Conservation (phyloP, 441 rosid species). For the Adansonia gregorii region DNA sequence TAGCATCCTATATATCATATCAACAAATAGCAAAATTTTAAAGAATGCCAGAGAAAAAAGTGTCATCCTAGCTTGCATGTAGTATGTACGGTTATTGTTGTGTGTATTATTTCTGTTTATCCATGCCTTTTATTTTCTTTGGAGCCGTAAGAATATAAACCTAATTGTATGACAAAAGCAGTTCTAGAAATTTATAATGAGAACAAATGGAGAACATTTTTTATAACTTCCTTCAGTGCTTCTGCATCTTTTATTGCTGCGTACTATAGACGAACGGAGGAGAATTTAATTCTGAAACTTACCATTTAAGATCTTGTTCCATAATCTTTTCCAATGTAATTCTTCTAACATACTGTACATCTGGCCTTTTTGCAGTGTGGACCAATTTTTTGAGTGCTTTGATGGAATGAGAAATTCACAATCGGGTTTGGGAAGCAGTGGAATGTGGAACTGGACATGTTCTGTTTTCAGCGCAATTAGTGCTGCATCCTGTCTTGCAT, state of each 20-base stretch:
- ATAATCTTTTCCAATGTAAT: slow-evolving; percentile 15
- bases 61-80: neutral
- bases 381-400: slow-evolving; percentile 96
- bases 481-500: slow-evolving; percentile 98
- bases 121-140: neutral
- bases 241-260: neutral
- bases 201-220: neutral
- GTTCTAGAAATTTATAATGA: neutral
- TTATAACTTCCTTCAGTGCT: neutral
- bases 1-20: slow-evolving; percentile 5
- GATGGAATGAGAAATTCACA: slow-evolving; percentile 93
- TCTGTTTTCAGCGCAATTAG: slow-evolving; percentile 97
- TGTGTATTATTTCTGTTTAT: slow-evolving; percentile 5
- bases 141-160: neutral
- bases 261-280: neutral
- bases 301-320: neutral
- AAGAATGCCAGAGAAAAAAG: neutral
- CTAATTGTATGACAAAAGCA: neutral
- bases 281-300: slow-evolving; percentile 1
- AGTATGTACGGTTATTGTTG: neutral
- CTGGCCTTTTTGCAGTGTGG: slow-evolving; percentile 65
- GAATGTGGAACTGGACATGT: slow-evolving; percentile 97
- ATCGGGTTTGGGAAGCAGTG: slow-evolving; percentile 88
- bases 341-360: slow-evolving; percentile 25
- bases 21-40: neutral